Evolutionary conservation across 2,329 filamentous ascomycete species (phyloP), one percentile per base, ranked within the genome.

Genomic region (Exophiala lecanii-corni): DNA sequence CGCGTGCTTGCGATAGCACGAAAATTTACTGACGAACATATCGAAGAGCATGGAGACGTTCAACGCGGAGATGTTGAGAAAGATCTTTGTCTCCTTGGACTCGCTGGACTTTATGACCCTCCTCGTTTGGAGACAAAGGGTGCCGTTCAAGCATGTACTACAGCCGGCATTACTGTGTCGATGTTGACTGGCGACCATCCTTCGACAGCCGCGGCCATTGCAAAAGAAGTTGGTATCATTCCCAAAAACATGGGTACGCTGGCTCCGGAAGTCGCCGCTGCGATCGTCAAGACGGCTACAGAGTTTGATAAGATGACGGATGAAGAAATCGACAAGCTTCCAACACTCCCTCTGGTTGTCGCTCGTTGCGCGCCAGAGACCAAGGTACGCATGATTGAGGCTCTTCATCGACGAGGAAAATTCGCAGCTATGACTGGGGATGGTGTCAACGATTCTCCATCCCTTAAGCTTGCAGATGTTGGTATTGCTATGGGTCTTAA

Each of bases 361-460:
- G 87, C 88, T 26, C 82, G 88, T 26, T 94, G 87, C 60, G 84
- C 86, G 1, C 88, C 89, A 0, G 79, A 85, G 46, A 94, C 88
- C 28, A 94, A 94, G 67, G 87, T 88, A 3, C 81, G 86, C 46
- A 94, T 94, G 87, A 89, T 94, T 39, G 86, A 89, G 55, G 87
- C 88, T 4, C 76, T 94, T 12, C 85, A 89, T 53, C 79, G 88
- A 12, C 82, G 87, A 30, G 74, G 77, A 16, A 76, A 77, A 15
- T 91, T 85, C 63, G 86, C 83, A 62, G 86, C 86, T 46, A 92
- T 94, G 86, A 92, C 86, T 13, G 87, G 87, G 45, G 87, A 94
- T 56, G 87, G 87, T 35, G 87, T 92, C 50, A 94, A 94, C 59
- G 87, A 94, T 59, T 85, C 85, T 2, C 87, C 87, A 0, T 88